These are phyloP conservation scores for Hypoxylon sp. DNA, from an alignment of 2,329 filamentous ascomycete genomes.

Conservation along the genomic window DNA sequence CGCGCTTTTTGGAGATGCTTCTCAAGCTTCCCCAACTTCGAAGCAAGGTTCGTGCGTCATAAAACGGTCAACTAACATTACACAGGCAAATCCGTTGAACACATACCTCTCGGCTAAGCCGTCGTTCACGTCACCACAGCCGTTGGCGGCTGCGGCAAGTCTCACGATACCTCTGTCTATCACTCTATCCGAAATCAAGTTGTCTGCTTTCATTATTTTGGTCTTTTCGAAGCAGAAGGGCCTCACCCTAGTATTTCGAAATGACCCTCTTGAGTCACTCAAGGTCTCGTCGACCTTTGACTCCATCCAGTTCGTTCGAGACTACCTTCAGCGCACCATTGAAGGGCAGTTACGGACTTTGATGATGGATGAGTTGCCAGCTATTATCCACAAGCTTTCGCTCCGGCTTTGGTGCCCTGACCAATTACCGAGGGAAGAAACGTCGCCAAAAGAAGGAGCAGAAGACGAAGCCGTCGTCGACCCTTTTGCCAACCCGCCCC, in stretches of 20 bases:
- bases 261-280: conserved; percentile 96
- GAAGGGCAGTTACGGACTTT: conserved; percentile 91
- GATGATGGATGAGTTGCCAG: conserved; percentile 98
- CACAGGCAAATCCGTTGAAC: conserved; percentile 91
- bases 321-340: conserved; percentile 96
- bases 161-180: conserved; percentile 98
- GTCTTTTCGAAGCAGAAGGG: conserved; percentile 99
- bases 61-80: conserved; percentile 69
- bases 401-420: conserved; percentile 92
- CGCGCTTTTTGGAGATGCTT: conserved; percentile 47
- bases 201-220: conserved; percentile 96
- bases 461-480: conserved; percentile 77
- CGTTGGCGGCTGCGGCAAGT: conserved; percentile 89
- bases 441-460: conserved; percentile 64
- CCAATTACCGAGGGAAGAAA: conserved; percentile 78
- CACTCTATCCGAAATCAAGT: conserved; percentile 92
- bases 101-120: conserved; percentile 95
- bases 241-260: conserved; percentile 95
- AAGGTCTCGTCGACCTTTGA: conserved; percentile 99
- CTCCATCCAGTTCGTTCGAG: conserved; percentile 97
- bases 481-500: conserved; percentile 84
- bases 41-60: conserved; percentile 52
- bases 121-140: conserved; percentile 91
- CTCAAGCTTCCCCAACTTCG: conserved; percentile 43
- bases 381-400: conserved; percentile 94